Conservation (phyloP, 2,329 filamentous ascomycete species). For the Polytolypa hystricis region DNA sequence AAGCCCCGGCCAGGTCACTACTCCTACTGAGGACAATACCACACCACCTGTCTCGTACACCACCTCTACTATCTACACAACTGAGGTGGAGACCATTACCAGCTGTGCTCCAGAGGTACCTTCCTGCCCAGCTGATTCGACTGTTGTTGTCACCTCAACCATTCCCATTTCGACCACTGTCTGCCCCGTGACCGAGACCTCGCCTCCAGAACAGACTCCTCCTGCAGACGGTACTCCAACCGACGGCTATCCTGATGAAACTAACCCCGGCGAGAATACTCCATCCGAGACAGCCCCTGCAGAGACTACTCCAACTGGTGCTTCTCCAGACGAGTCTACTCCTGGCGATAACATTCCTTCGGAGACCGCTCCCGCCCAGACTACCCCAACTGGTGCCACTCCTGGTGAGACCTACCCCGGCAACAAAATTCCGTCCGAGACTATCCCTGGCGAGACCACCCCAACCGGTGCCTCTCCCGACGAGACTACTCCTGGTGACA, state of each 20-base stretch:
- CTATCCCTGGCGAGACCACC: slow-evolving; percentile 8
- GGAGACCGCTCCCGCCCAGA: slow-evolving; percentile 9
- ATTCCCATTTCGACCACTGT: slow-evolving; percentile 49
- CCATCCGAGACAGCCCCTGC: slow-evolving; percentile 10
- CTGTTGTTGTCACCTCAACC: slow-evolving; percentile 42
- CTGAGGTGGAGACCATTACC: slow-evolving; percentile 28
- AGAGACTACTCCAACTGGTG: slow-evolving; percentile 4
- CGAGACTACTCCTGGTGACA: neutral
- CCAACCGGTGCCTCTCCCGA: slow-evolving; percentile 1
- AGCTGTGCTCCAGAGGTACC: slow-evolving; percentile 29
- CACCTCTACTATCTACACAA: slow-evolving; percentile 29
- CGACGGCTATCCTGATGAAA: slow-evolving; percentile 3
- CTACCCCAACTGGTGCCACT: neutral
- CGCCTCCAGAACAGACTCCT: neutral
- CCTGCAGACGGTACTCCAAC: neutral
- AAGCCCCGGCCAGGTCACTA: neutral
- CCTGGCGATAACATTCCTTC: slow-evolving; percentile 1
- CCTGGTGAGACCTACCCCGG: too few relatives aligned
- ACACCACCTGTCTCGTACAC: slow-evolving; percentile 16
- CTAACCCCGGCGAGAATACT: too few relatives aligned
- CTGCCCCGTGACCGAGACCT: slow-evolving; percentile 35
- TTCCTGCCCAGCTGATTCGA: slow-evolving; percentile 43
- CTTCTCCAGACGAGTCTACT: slow-evolving; percentile 1
- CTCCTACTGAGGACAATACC: slow-evolving; percentile 10
- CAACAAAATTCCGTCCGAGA: slow-evolving; percentile 9